Evolutionary conservation across 257 asterid genomes (phyloP).

Genomic region (Haberlea rhodopensis): DNA sequence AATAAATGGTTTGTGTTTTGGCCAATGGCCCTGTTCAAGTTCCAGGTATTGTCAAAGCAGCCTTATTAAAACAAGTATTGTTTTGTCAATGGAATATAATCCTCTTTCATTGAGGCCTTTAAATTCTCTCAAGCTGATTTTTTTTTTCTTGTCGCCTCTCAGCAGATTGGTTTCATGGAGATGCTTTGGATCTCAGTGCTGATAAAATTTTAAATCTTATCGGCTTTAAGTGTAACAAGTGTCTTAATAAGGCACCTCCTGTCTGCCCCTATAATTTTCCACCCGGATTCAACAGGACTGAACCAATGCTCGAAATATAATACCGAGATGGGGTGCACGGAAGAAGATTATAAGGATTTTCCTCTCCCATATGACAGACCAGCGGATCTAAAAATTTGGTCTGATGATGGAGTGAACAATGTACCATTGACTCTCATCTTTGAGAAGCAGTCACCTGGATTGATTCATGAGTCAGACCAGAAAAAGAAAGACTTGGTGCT

Average conservation of each 20-base stretch:
- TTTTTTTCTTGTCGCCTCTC: constrained; percentile 25
- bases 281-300: constrained; percentile 33
- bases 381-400: constrained; percentile 25
- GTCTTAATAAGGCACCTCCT: constrained; percentile 61
- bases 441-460: constrained; percentile 38
- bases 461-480: constrained; percentile 32
- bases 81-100: constrained; percentile 20
- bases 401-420: constrained; percentile 32
- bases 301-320: constrained; percentile 29
- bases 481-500: constrained; percentile 28
- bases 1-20: constrained; percentile 18
- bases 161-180: constrained; percentile 97
- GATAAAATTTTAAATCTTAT: constrained; percentile 57
- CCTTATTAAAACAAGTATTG: not conserved
- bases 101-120: constrained; percentile 18
- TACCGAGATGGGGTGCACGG: constrained; percentile 29
- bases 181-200: constrained; percentile 64
- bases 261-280: constrained; percentile 57
- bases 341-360: constrained; percentile 31
- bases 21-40: not conserved
- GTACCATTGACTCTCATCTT: constrained; percentile 25
- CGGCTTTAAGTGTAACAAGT: constrained; percentile 81
- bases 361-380: constrained; percentile 27
- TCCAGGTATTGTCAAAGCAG: constrained; percentile 19
- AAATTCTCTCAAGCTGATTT: constrained; percentile 21